These are phyloP conservation scores for Yamadazyma sp. DNA, from an alignment of 805 yeast genomes.

Conservation along the genomic window DNA sequence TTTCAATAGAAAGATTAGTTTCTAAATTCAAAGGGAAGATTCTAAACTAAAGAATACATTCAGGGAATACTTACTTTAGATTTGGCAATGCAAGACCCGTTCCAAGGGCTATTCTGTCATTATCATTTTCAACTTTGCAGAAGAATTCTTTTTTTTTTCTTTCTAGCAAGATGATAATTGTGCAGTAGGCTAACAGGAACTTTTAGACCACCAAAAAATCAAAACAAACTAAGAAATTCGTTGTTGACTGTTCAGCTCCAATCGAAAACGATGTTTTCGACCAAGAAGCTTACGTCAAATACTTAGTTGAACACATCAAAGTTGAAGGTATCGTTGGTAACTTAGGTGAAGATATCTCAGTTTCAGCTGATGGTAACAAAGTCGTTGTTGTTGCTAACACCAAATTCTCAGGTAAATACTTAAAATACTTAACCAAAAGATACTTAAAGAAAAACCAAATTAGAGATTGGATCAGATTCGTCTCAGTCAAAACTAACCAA, in stretches of 20 bases:
- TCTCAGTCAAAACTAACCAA: constrained; percentile 90
- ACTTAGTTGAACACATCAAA: constrained; percentile 98
- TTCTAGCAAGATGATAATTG: constrained; percentile 33
- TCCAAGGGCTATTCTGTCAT: constrained; percentile 50
- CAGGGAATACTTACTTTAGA: no score
- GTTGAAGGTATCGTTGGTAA: constrained; percentile 95
- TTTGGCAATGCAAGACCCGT: constrained; percentile 27
- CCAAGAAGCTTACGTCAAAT: constrained; percentile 96
- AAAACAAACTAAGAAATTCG: constrained; percentile 80
- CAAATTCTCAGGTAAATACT: constrained; percentile 99
- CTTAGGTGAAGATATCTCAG: constrained; percentile 93
- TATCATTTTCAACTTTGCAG: constrained; percentile 11
- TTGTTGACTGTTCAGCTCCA: constrained; percentile 96
- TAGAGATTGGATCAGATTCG: constrained; percentile 99
- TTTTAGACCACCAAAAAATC: constrained; percentile 69
- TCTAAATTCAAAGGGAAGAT: no score
- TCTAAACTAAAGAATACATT: no score
- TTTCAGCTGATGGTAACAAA: constrained; percentile 81
- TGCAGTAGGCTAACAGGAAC: constrained; percentile 73
- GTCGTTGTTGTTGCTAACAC: constrained; percentile 86
- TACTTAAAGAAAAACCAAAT: constrained; percentile 99
- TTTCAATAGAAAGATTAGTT: no score
- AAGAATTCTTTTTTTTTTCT: not conserved
- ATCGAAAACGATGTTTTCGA: constrained; percentile 96
- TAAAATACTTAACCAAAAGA: constrained; percentile 99